These are phyloP conservation scores for Penicillium concentricum DNA, from an alignment of 2,329 filamentous ascomycete genomes.

Conservation along the genomic window DNA sequence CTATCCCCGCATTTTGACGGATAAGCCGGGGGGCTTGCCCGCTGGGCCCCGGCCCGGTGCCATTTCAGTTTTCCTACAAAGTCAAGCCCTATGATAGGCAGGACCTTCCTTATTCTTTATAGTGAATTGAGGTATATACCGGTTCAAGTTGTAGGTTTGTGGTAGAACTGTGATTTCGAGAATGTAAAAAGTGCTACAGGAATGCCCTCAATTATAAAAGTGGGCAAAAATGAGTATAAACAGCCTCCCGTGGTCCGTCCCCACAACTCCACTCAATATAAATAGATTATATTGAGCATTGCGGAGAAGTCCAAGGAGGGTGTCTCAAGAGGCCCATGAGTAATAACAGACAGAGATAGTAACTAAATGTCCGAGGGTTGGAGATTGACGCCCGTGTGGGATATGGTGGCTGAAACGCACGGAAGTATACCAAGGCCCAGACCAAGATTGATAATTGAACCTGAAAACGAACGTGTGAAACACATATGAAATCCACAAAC, in stretches of 20 bases:
- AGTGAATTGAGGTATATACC: not conserved
- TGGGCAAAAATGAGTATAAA: not conserved
- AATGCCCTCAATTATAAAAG: too few relatives aligned
- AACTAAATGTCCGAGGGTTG: too few relatives aligned
- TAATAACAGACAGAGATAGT: too few relatives aligned
- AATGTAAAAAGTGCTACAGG: not conserved
- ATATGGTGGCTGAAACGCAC: too few relatives aligned
- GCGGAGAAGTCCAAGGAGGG: too few relatives aligned
- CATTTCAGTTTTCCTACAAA: not conserved
- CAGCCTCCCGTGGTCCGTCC: not conserved
- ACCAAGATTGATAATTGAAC: not conserved
- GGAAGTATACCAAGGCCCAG: too few relatives aligned
- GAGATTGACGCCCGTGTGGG: too few relatives aligned
- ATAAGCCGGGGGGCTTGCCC: not conserved
- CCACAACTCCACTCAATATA: not conserved
- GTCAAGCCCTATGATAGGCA: not conserved
- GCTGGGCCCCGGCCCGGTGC: not conserved
- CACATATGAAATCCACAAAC: not conserved
- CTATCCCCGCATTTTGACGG: not conserved
- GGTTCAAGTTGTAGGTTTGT: too few relatives aligned
- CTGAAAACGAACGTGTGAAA: not conserved
- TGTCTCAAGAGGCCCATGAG: too few relatives aligned
- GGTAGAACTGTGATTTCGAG: too few relatives aligned
- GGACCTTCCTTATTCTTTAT: not conserved
- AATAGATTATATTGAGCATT: not conserved